These are phyloP conservation scores for Fomitopsis palustris DNA, from an alignment of 1,284 basidiomycete species.

Conservation along the genomic window DNA sequence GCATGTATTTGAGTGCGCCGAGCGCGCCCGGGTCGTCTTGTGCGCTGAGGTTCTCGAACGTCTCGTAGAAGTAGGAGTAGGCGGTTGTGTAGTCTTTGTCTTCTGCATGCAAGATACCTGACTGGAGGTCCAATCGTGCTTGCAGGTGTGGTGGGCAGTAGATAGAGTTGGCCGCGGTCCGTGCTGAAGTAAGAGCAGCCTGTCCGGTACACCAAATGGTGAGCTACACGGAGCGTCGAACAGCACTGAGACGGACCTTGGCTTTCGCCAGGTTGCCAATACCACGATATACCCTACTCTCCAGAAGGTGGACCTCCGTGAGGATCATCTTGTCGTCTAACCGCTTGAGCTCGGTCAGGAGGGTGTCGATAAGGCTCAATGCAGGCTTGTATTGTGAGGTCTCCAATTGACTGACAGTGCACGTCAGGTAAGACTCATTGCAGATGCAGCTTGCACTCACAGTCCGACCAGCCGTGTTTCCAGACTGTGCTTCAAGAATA, in stretches of 20 bases:
- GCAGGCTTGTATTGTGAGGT: slow-evolving; percentile 78
- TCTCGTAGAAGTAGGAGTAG: slow-evolving; percentile 98
- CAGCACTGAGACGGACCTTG: slow-evolving; percentile 55
- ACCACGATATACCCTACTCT: slow-evolving; percentile 88
- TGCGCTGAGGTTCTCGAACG: slow-evolving; percentile 77
- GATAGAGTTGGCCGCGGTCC: slow-evolving; percentile 95
- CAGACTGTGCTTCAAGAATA: slow-evolving; percentile 93
- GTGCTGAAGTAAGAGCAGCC: slow-evolving; percentile 89
- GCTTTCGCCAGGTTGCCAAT: slow-evolving; percentile 91
- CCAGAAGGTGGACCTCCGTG: slow-evolving; percentile 94
- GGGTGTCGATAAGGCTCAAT: slow-evolving; percentile 76
- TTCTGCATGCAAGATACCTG: slow-evolving; percentile 90
- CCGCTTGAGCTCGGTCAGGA: slow-evolving; percentile 88
- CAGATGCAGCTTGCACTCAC: slow-evolving; percentile 39
- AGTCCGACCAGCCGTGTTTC: slow-evolving; percentile 88
- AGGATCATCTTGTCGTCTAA: slow-evolving; percentile 98
- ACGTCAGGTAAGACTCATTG: neutral
- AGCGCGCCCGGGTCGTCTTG: slow-evolving; percentile 78
- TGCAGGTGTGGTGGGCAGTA: slow-evolving; percentile 96
- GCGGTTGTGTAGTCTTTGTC: slow-evolving; percentile 98
- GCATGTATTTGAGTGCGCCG: slow-evolving; percentile 95
- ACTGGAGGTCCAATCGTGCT: slow-evolving; percentile 90
- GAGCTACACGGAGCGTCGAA: neutral
- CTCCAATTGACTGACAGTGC: slow-evolving; percentile 63
- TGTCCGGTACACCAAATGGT: slow-evolving; percentile 25